Evolutionary conservation across 495 filamentous ascomycete genomes (phyloP), one percentile per base, ranked within the genome.

Genomic region (Apodospora peruviana): DNA sequence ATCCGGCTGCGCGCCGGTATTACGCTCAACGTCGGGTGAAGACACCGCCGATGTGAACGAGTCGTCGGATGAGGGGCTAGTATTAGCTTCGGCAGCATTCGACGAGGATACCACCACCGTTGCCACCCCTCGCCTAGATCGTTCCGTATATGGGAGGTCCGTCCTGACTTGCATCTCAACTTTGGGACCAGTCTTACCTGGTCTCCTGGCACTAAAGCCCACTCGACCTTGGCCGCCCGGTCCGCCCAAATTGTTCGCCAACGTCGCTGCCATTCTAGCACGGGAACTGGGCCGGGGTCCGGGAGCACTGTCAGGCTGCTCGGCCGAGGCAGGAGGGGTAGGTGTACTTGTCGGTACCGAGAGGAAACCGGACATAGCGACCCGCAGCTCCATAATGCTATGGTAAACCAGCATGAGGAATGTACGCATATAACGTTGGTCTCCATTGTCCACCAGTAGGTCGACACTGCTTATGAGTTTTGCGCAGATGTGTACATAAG

Each of bases 351-450:
- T 17, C 40, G 24, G 19, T 17, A 44, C 16, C 10, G 50, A 36
- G 18, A 50, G 53, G 46, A 38, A 50, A 24, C 43, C 40, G 20
- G 23, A 19, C 29, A 67, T 62, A 5, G 66, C 65, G n/a, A 66
- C 66, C 17, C 73, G 82, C 32, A 89, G 65, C 58, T 95, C 89
- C 51, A 87, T 77, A 20, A 87, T 75, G 51, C 85, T 85, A 22
- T 86, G 84, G 59, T 86, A 91, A 11, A 91, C 70, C 56, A 84
- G 80, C 48, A 91, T 73, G 68, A 95, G 76, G 37, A 91, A 70
- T 0, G 83, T 88, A 8, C 90, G 82, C 43, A 91, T 78, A 57
- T 90, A 88, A 16, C 82, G 77, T 5, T 81, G 77, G 56, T 94
- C 86, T 16, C 79, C 81, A 50, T 87, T 83, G 38, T 81, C 71